Conservation (phyloP, 2,329 filamentous ascomycete species). For the Fusarium sp. region DNA sequence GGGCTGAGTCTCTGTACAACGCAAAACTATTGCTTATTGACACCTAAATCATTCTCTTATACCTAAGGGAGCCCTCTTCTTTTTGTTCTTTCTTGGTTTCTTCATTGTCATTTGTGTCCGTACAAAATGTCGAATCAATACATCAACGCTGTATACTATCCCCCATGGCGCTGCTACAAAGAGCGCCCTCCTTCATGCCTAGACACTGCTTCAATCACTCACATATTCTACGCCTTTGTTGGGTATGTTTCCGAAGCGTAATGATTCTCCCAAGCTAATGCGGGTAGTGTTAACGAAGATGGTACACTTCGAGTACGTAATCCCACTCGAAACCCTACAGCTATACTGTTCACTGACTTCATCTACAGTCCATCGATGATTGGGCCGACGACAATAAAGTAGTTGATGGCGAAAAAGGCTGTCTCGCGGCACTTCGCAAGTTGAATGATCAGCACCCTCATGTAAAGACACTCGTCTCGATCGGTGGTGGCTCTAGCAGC, state of each 20-base stretch:
- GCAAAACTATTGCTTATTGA: constrained; percentile 14
- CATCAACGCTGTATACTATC: constrained; percentile 65
- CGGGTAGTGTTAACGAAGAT: constrained; percentile 46
- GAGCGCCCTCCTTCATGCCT: constrained; percentile 67
- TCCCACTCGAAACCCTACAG: background rate
- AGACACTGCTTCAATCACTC: constrained; percentile 65
- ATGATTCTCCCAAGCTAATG: constrained; percentile 10
- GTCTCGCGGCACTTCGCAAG: constrained; percentile 66
- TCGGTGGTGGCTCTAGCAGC: constrained; percentile 72
- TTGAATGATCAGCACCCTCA: constrained; percentile 65
- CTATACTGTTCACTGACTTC: background rate
- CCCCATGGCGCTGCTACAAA: constrained; percentile 71
- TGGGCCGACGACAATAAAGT: constrained; percentile 69
- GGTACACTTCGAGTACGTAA: constrained; percentile 53
- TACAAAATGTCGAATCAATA: constrained; percentile 27
- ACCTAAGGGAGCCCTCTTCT: background rate
- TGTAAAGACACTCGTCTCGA: constrained; percentile 68
- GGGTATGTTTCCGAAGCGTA: constrained; percentile 44
- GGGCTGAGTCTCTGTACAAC: constrained; percentile 14
- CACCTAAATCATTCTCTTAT: background rate
- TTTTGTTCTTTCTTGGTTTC: background rate
- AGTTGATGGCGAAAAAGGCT: constrained; percentile 68
- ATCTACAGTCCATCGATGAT: constrained; percentile 61
- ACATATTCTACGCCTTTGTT: constrained; percentile 73
- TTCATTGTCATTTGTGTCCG: background rate